These are phyloP conservation scores for Xylaria polymorpha DNA, from an alignment of 2,329 filamentous ascomycete species.

Conservation along the genomic window DNA sequence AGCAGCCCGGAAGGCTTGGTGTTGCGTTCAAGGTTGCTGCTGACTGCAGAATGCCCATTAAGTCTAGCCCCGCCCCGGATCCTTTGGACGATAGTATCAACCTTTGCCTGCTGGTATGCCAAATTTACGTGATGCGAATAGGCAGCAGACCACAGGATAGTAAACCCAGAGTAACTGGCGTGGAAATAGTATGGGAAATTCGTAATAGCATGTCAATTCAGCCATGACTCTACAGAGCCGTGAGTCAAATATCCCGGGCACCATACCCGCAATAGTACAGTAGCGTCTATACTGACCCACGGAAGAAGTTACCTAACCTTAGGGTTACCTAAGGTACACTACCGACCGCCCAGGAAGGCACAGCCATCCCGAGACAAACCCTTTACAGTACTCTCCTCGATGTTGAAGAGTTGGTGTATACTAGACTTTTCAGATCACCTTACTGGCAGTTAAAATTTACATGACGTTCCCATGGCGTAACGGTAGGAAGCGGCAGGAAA, in stretches of 20 bases:
- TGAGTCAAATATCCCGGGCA: conserved; percentile 33
- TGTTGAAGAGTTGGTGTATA: not conserved
- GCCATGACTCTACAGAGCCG: not conserved
- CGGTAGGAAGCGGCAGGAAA: not conserved
- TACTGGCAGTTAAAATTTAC: not conserved
- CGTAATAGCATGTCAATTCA: conserved; percentile 17
- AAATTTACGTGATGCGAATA: not conserved
- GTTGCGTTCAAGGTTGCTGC: no score
- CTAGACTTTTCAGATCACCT: not conserved
- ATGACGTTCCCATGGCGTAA: not conserved
- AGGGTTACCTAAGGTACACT: not conserved
- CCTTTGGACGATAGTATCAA: not conserved
- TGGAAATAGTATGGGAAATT: conserved; percentile 15
- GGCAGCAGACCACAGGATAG: conserved; percentile 8
- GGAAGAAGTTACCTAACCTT: conserved; percentile 24
- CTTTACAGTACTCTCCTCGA: not conserved
- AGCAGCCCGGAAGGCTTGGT: conserved; percentile 24
- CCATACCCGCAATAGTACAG: conserved; percentile 23
- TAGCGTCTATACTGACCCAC: conserved; percentile 7
- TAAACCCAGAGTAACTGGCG: not conserved
- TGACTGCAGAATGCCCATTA: conserved; percentile 22
- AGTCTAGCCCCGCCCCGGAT: conserved; percentile 10
- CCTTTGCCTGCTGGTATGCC: not conserved
- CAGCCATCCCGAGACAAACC: not conserved
- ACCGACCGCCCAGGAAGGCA: conserved; percentile 19